Conservation (phyloP, 176 grass and related monocot genomes). For the Aegilops umbellulata region DNA sequence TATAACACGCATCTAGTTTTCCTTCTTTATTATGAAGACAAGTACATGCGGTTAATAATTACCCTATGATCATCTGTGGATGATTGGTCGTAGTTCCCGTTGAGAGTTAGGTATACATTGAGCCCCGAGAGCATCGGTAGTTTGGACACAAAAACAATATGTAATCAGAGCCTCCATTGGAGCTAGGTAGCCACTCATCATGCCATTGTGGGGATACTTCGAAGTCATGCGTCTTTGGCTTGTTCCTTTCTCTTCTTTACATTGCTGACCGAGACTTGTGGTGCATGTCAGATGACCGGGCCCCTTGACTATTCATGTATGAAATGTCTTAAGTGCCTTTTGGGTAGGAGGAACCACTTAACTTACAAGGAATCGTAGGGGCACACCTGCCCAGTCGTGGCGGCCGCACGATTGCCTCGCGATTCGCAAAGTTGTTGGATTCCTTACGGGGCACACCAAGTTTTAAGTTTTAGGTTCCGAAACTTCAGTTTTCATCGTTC, state of each 20-base stretch:
- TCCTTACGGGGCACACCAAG: too few relatives aligned
- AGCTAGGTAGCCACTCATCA: conserved; percentile 34
- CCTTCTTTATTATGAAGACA: not conserved
- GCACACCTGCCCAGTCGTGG: too few relatives aligned
- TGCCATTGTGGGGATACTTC: conserved; percentile 35
- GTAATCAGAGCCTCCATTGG: not conserved
- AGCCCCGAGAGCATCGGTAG: not conserved
- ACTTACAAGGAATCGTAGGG: too few relatives aligned
- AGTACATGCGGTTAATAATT: not conserved
- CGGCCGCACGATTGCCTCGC: too few relatives aligned
- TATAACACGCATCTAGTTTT: not conserved
- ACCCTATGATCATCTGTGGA: conserved; percentile 3
- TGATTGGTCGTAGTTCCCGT: conserved; percentile 25
- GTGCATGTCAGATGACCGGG: conserved; percentile 8
- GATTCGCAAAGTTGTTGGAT: not conserved
- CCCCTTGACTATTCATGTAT: not conserved
- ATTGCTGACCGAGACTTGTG: conserved; percentile 18
- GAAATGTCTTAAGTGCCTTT: not conserved
- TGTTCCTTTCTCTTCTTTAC: conserved; percentile 52
- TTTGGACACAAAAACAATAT: conserved; percentile 2
- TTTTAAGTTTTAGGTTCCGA: too few relatives aligned
- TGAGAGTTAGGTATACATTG: conserved; percentile 16
- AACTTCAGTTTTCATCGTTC: too few relatives aligned
- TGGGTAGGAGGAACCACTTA: not conserved
- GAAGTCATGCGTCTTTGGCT: conserved; percentile 20